These are phyloP conservation scores for Senecio squalidus DNA, from an alignment of 140 eudicot species.

Conservation along the genomic window DNA sequence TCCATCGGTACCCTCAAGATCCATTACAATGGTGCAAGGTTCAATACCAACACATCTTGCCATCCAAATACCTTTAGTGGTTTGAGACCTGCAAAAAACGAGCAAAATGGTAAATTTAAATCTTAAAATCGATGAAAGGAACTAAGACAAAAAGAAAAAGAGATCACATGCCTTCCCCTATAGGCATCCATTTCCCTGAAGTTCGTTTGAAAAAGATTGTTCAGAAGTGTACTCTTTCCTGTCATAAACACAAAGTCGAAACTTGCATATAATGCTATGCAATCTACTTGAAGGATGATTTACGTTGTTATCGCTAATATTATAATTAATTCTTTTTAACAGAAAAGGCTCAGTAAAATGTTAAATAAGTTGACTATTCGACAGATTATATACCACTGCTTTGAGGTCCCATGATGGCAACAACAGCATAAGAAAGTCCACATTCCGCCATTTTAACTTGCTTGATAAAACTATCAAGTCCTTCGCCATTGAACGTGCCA, in stretches of 20 bases:
- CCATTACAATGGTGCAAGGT: slow-evolving; percentile 95
- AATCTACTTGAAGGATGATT: no score
- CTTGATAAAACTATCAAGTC: slow-evolving; percentile 78
- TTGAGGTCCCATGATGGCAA: slow-evolving; percentile 99
- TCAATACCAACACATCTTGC: slow-evolving; percentile 89
- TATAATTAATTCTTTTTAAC: no score
- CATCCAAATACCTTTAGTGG: slow-evolving; percentile 99
- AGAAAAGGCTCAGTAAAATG: no score
- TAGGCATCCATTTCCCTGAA: slow-evolving; percentile 98
- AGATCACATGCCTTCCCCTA: slow-evolving; percentile 78
- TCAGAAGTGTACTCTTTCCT: slow-evolving; percentile 96
- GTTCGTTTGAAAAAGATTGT: slow-evolving; percentile 72
- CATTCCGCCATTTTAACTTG: slow-evolving; percentile 81
- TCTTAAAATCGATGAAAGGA: neutral
- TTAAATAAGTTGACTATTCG: neutral
- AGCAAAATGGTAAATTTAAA: slow-evolving; percentile 13
- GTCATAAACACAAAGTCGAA: slow-evolving; percentile 27
- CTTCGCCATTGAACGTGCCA: slow-evolving; percentile 75
- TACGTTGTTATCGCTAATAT: no score
- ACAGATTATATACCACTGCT: slow-evolving; percentile 69
- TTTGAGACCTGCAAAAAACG: slow-evolving; percentile 70
- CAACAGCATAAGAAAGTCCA: slow-evolving; percentile 97
- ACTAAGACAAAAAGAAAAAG: neutral
- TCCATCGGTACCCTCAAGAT: slow-evolving; percentile 99
- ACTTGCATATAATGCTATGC: slow-evolving; percentile 9